Evolutionary conservation across 2,329 filamentous ascomycete species (phyloP), one percentile per base, ranked within the genome.

Genomic region (Falciphora oryzae): DNA sequence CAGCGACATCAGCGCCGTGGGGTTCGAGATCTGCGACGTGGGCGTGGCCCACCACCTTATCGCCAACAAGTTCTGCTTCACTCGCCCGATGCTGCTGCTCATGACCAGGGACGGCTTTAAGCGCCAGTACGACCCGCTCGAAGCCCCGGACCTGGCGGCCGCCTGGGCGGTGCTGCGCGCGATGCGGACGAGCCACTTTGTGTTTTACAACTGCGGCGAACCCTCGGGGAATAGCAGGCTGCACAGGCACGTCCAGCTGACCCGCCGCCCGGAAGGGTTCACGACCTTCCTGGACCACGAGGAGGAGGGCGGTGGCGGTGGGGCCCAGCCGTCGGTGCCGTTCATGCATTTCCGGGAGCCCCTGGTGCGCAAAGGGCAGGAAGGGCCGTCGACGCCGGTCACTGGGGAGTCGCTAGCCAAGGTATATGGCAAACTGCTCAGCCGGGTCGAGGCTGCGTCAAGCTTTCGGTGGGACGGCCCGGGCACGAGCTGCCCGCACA

Each of bases 41-140:
- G 78, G 76, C 25, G 64, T 28, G 14, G 78, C 79, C 0, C 81
- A 84, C 65, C 70, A 79, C 25, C 72, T 84, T 10, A 73, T 77
- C 1, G 70, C 80, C 65, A 84, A 84, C 70, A 78, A 80, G 64
- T 84, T 81, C 67, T 78, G 77, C 65, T 78, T 79, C 18, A 80
- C 79, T 65, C 69, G 78, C 11, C 80, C 81, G 3, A 81, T 83
- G 67, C 71, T 80, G 3, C 72, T 83, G 18, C 72, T 83, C 22
- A 70, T 83, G 64, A 82, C 81, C 1, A 66, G 72, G 5, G 77
- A 84, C 68, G 81, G 80, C 2, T 77, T 77, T 65, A 73, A 74
- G 13, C 74, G 79, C n/a, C 81, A 84, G 70, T 70, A 77, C 53
- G 78, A 82, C 61, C 61, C 61, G 28, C 71, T 80, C n/a, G 73